Evolutionary conservation across 2,329 filamentous ascomycete genomes (phyloP), one percentile per base, ranked within the genome.

Genomic region (Achaetomium macrosporum): DNA sequence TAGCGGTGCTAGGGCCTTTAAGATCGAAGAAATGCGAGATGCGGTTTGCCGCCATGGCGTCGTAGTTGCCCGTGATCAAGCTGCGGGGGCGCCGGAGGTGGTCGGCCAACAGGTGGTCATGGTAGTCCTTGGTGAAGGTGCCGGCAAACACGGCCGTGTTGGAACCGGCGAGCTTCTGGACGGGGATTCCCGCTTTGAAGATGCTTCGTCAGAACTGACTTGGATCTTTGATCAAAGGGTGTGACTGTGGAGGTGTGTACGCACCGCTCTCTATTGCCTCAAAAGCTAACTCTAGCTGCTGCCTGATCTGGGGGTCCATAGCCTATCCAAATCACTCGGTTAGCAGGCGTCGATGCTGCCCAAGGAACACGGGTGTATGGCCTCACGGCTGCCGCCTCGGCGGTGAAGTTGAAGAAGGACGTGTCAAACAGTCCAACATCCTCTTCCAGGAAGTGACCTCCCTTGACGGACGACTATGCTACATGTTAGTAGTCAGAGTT

Each of bases 11-110:
- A 0, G 73, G 68, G 0, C 73, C 73, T 3, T 59, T 58, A 20
- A 74, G 63, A 50, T 76, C 67, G 39, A 71, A 73, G 45, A 67
- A 69, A 51, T 73, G 71, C 0, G 70, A 73, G 1, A 75, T 57
- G 3, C 71, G 64, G 55, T 74, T 74, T 0, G 70, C 65, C 5
- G 69, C 51, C 50, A 73, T 69, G 5, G 66, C 65, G 35, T 8
- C 15, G 35, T n/a, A 15, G 35, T 37, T 37, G 35, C 35, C 35
- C 15, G 35, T 37, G 13, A 37, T 16, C 13, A n/a, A n/a, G 35
- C 35, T 16, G 33, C 33, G 33, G 4, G 33, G 15, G 35, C 7
- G 13, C 13, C n/a, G 35, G 13, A 37, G 11, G n/a, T 13, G 7
- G 35, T 37, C 35, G 13, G 7, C 13, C 35, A 37, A 13, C 35